Percentiles rank a stretch among this genome's conserved stretches.
phyloP scores from a whole-genome alignment of 2,329 filamentous ascomycete genomes.

The Calonectria crousiana region DNA sequence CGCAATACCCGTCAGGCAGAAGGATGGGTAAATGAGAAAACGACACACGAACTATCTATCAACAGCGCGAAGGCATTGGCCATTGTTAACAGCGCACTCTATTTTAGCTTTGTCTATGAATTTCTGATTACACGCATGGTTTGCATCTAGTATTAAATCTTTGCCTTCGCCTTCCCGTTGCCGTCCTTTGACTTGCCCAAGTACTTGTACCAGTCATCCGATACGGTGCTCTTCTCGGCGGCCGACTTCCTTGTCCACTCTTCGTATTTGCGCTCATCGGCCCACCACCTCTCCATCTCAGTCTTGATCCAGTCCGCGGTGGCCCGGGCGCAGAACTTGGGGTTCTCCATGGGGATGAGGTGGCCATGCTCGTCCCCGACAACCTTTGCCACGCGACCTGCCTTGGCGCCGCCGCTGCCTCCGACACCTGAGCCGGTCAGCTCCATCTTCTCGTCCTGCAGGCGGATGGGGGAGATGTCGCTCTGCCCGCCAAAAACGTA shows the following conservation, averaged over 20 bases:
- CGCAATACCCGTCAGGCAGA: background rate
- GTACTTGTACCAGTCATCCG: slow-evolving; percentile 67
- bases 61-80: background rate
- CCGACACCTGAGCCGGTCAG: slow-evolving; percentile 75
- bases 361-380: slow-evolving; percentile 78
- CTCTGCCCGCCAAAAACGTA: slow-evolving; percentile 77
- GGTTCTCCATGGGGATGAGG: slow-evolving; percentile 85
- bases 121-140: background rate
- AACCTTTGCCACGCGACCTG: slow-evolving; percentile 75
- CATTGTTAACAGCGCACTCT: background rate
- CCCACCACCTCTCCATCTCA: slow-evolving; percentile 70
- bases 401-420: slow-evolving; percentile 74
- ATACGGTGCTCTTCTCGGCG: slow-evolving; percentile 65
- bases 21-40: background rate
- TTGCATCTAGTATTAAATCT: slow-evolving; percentile 41
- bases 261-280: slow-evolving; percentile 68
- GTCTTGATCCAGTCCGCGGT: slow-evolving; percentile 67
- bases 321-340: slow-evolving; percentile 72
- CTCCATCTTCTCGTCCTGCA: slow-evolving; percentile 70
- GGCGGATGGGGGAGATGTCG: slow-evolving; percentile 63
- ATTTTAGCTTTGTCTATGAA: background rate
- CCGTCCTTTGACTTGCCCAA: slow-evolving; percentile 50
- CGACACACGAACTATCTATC: background rate
- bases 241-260: slow-evolving; percentile 64
- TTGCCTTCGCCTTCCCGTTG: slow-evolving; percentile 36